phyloP scores from a whole-genome alignment of 2,329 filamentous ascomycete species.

The Cercospora sp. region DNA sequence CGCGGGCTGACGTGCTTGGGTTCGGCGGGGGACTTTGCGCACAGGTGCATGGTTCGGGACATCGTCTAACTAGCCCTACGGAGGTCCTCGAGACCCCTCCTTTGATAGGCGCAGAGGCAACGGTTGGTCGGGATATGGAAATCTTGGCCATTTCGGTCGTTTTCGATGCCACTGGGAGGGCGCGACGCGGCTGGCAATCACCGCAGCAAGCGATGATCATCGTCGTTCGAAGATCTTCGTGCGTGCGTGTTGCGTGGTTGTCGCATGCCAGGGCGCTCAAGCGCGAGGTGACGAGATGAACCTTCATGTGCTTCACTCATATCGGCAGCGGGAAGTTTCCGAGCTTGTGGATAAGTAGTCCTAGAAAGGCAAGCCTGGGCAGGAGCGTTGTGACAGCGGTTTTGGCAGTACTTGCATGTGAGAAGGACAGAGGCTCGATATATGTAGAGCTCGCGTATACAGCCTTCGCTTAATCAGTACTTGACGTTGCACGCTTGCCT shows the following conservation, averaged over 20 bases:
- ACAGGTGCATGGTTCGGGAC: not conserved
- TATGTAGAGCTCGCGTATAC: not conserved
- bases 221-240: not conserved
- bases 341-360: constrained; percentile 1
- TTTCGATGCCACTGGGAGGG: not conserved
- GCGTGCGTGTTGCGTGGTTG: not conserved
- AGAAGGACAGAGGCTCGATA: not conserved
- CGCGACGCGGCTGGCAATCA: not conserved
- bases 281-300: not conserved
- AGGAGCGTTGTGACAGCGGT: not conserved
- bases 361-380: constrained; percentile 1
- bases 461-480: not conserved
- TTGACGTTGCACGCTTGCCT: not conserved
- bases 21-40: not conserved
- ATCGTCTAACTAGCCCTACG: not conserved
- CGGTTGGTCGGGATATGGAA: constrained; percentile 12
- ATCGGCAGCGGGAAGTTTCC: not conserved
- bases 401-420: constrained; percentile 7
- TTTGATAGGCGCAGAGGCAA: constrained; percentile 2
- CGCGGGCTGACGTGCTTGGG: constrained; percentile 7
- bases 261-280: not conserved
- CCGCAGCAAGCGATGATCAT: not conserved
- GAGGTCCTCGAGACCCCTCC: not conserved
- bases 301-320: not conserved
- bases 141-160: not conserved